Percentiles rank a stretch among this genome's conserved stretches.
phyloP scores from a whole-genome alignment of 2,329 filamentous ascomycete species.

The Monosporascus sp. region DNA sequence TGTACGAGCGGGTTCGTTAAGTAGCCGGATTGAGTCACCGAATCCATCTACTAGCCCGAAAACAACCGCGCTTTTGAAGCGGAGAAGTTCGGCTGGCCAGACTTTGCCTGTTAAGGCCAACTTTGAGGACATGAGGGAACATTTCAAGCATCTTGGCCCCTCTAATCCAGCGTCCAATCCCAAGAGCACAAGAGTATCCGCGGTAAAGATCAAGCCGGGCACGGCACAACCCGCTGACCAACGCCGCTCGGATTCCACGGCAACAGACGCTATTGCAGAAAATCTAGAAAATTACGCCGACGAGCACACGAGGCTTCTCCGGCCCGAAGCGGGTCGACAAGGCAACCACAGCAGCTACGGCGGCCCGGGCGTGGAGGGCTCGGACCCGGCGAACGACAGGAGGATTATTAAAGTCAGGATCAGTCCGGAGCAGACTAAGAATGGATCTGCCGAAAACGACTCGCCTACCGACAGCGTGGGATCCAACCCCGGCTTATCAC shows the following conservation, averaged over 20 bases:
- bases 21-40: slow-evolving; percentile 32
- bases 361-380: slow-evolving; percentile 20
- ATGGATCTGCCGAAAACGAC: slow-evolving; percentile 11
- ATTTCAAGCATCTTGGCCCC: slow-evolving; percentile 60
- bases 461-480: slow-evolving; percentile 17
- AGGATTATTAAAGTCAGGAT: slow-evolving; percentile 7
- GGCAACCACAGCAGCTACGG: slow-evolving; percentile 57
- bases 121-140: slow-evolving; percentile 56
- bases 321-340: slow-evolving; percentile 53
- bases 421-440: slow-evolving; percentile 10
- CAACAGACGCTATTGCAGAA: slow-evolving; percentile 14
- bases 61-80: slow-evolving; percentile 54
- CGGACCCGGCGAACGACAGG: slow-evolving; percentile 15
- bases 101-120: slow-evolving; percentile 55
- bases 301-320: slow-evolving; percentile 38
- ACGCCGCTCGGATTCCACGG: slow-evolving; percentile 16
- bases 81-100: slow-evolving; percentile 49
- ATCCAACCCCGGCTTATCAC: slow-evolving; percentile 11
- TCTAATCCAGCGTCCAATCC: slow-evolving; percentile 63
- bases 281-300: slow-evolving; percentile 22
- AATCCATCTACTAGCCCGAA: slow-evolving; percentile 42
- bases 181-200: slow-evolving; percentile 54
- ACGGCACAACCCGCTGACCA: slow-evolving; percentile 12
- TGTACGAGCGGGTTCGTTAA: slow-evolving; percentile 30
- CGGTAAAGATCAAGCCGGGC: slow-evolving; percentile 62